Base-by-base conservation (phyloP, 2,329 filamentous ascomycete species). In the Aspergillus japonicus region DNA sequence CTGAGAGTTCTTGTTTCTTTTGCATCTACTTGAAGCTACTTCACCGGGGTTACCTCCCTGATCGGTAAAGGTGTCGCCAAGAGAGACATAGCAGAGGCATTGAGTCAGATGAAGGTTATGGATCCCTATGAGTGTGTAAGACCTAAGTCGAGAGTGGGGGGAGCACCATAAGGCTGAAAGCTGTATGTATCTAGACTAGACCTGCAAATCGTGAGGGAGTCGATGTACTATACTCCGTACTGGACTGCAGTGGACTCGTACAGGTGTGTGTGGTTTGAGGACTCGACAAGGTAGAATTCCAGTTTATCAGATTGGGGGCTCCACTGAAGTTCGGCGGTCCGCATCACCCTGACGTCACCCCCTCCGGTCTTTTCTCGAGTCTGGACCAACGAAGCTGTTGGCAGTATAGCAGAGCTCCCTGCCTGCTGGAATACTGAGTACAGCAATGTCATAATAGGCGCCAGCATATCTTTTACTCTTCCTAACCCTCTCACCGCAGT, bases 341-440 rank as follows among this genome's bases (percentile, higher is more conserved):
- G 51, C 59, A 64, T 64, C 62, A 64, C 54, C 42, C 44, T 64
- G 62, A 64, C 62, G 62, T 64, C 62, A 64, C 48, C 31, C 33
- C 51, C 47, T 7, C 21, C 52, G 6, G 39, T 42, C 39, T 42
- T 42, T 42, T 14, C 16, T 54, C 47, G 52, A 33, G 39, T 42
- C 39, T 42, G 39, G 39, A 44, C 39, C 16, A 10, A 29, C 39
- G 12, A 29, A 26, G 26, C 26, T 26, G 26, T 26, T 26, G 26
- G 7, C 26, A 16, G 33, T 35, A 35, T 35, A 19, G 39, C 14
- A n/a, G 16, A n/a, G 16, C 14, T 23, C 23, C 23, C 23, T 29
- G 26, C 26, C 26, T 29, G 26, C 26, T 10, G 26, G 5, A 29
- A 8, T 29, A 29, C 8, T 8, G 26, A 29, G 26, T 29, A 29